Conservation (phyloP, 306 rosid species). For the Sechiopsis laciniata region DNA sequence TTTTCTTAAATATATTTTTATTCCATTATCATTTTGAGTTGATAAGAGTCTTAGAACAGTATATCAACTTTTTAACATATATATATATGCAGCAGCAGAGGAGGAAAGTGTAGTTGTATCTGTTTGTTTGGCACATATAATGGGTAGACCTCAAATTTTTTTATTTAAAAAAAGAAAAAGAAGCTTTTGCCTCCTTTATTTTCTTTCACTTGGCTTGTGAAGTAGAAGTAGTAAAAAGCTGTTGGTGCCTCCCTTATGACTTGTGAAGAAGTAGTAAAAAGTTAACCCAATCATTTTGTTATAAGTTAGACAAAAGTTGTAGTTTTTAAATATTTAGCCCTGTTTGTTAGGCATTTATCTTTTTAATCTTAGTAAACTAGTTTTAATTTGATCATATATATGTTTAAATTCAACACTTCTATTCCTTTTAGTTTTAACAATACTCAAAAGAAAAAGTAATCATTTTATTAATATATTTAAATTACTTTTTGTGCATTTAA, state of each 20-base stretch:
- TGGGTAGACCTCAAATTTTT: conserved; percentile 28
- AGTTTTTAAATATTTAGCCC: not conserved
- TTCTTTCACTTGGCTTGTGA: not conserved
- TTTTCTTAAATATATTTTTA: conserved; percentile 13
- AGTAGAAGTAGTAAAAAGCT: not conserved
- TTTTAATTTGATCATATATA: too few relatives aligned
- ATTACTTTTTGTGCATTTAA: too few relatives aligned
- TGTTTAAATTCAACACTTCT: too few relatives aligned
- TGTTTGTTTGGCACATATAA: conserved; percentile 34
- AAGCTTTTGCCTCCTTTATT: not conserved
- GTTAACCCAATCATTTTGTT: not conserved
- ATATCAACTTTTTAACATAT: conserved; percentile 35
- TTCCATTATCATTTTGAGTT: conserved; percentile 21
- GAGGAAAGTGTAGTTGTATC: conserved; percentile 40
- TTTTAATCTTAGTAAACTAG: too few relatives aligned
- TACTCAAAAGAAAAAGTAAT: too few relatives aligned
- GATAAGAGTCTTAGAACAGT: conserved; percentile 33
- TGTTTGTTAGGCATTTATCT: too few relatives aligned
- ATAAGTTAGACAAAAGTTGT: not conserved
- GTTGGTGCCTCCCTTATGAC: too few relatives aligned
- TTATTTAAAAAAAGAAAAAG: conserved; percentile 11
- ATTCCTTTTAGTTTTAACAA: too few relatives aligned
- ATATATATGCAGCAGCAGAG: conserved; percentile 27
- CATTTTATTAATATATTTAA: too few relatives aligned
- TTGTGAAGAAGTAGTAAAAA: too few relatives aligned